Evolutionary conservation across 371 early-diverging fungal genomes (phyloP).

Genomic region (Cokeromyces recurvatus): DNA sequence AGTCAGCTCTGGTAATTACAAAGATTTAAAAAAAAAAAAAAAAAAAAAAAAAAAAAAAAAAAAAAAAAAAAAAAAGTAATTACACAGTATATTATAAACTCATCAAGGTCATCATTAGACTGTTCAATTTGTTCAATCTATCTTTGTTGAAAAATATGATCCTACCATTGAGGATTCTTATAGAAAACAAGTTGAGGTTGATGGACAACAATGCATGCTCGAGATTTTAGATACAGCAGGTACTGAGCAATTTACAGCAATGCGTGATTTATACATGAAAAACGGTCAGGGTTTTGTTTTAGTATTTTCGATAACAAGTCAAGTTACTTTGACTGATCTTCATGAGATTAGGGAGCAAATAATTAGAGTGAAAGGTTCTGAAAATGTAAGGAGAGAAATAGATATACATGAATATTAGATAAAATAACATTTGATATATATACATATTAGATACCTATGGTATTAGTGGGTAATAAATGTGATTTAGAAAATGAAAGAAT

Average conservation of each 20-base stretch:
- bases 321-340: constrained; percentile 79
- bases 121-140: constrained; percentile 87
- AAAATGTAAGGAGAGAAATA: constrained; percentile 62
- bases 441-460: constrained; percentile 76
- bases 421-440: too few species aligned
- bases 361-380: constrained; percentile 75
- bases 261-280: constrained; percentile 91
- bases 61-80: background rate
- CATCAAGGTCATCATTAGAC: too few species aligned
- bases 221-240: constrained; percentile 90
- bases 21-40: constrained; percentile 12
- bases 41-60: constrained; percentile 14
- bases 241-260: constrained; percentile 87
- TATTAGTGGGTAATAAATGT: constrained; percentile 84
- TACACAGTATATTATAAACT: too few species aligned
- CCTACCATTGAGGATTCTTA: constrained; percentile 92
- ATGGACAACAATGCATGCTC: constrained; percentile 81
- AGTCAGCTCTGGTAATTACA: constrained; percentile 88
- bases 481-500: constrained; percentile 78
- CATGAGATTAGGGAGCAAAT: constrained; percentile 77
- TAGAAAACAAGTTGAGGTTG: constrained; percentile 84
- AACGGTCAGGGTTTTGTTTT: constrained; percentile 87
- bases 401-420: background rate
- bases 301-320: constrained; percentile 83
- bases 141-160: constrained; percentile 89